Base-by-base conservation (phyloP, 2,329 filamentous ascomycete species). In the Alternaria sp. region DNA sequence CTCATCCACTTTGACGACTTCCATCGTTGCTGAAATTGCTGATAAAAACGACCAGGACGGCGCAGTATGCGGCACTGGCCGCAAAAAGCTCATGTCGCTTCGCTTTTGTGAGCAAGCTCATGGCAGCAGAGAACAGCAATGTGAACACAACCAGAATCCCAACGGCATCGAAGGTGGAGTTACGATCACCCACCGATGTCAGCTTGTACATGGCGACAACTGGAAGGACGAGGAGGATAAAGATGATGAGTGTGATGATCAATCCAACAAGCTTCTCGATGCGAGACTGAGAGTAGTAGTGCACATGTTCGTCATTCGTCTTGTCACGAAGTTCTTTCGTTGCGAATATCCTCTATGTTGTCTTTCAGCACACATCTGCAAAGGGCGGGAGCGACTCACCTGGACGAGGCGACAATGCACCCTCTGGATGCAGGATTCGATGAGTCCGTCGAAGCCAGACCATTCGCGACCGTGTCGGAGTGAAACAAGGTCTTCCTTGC, bases 71-170 rank as follows among this genome's bases (percentile, higher is more conserved):
- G 4, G 79, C 77, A 25, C 65, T 70, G 0, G 78, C 77, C 11
- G 75, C 77, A 57, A 80, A 81, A 0, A 81, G 59, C 50, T 80
- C 77, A 52, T 80, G 77, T 10, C 78, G 54, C 28, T 72, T 65
- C 0, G 77, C 79, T 26, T 73, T 77, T 0, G 77, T 80, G 40
- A 80, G 30, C 19, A 1, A 79, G 44, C 10, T 69, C 76, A 80
- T 80, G 0, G 76, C 75, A 0, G 76, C 75, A 1, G 67, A 72
- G 43, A 79, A 79, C 0, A 79, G 59, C 17, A 78, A 61, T 0
- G 80, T 82, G 63, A 82, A 82, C 0, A 81, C 78, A 3, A 82
- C 77, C 11, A 83, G 54, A 0, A 82, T 69, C 2, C 77, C 80
- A 5, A 82, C 77, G 0, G 80, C 79, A 46, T 77, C 73, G 25